Percentiles rank a stretch among this genome's conserved stretches.
phyloP scores from a whole-genome alignment of 2,329 filamentous ascomycete genomes.

The Fusarium xylarioides region DNA sequence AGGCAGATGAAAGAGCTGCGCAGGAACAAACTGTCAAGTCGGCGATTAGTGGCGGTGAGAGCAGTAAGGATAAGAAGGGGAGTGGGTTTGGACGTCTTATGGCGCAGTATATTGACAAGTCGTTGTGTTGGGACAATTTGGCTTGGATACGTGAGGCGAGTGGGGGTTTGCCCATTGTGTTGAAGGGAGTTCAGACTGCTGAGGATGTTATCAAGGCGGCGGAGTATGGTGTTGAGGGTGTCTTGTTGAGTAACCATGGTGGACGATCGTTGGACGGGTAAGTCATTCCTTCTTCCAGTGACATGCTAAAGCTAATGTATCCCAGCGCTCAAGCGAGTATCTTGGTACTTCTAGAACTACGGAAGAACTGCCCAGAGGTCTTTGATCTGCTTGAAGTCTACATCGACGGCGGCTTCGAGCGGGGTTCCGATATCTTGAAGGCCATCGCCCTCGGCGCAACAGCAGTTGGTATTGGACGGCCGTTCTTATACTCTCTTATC shows the following conservation, averaged over 20 bases:
- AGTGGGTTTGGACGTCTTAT: slow-evolving; percentile 64
- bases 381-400: slow-evolving; percentile 61
- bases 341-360: slow-evolving; percentile 60
- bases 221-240: slow-evolving; percentile 59
- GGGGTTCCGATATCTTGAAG: slow-evolving; percentile 64
- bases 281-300: background rate
- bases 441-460: slow-evolving; percentile 62
- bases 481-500: slow-evolving; percentile 61
- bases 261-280: slow-evolving; percentile 64
- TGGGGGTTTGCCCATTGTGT: slow-evolving; percentile 58
- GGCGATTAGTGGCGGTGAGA: slow-evolving; percentile 52
- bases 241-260: slow-evolving; percentile 67
- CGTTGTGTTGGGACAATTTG: slow-evolving; percentile 62
- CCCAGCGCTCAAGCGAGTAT: slow-evolving; percentile 54
- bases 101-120: slow-evolving; percentile 60
- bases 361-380: slow-evolving; percentile 57
- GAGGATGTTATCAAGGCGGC: slow-evolving; percentile 62
- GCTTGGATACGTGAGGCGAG: slow-evolving; percentile 59
- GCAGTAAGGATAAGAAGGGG: slow-evolving; percentile 60
- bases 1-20: slow-evolving; percentile 63
- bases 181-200: slow-evolving; percentile 66
- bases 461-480: slow-evolving; percentile 62
- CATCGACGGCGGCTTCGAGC: slow-evolving; percentile 62
- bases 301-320: background rate
- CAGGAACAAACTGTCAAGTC: slow-evolving; percentile 55